phyloP scores from a whole-genome alignment of 305 asterid species.

The Fraxinus sp. region DNA sequence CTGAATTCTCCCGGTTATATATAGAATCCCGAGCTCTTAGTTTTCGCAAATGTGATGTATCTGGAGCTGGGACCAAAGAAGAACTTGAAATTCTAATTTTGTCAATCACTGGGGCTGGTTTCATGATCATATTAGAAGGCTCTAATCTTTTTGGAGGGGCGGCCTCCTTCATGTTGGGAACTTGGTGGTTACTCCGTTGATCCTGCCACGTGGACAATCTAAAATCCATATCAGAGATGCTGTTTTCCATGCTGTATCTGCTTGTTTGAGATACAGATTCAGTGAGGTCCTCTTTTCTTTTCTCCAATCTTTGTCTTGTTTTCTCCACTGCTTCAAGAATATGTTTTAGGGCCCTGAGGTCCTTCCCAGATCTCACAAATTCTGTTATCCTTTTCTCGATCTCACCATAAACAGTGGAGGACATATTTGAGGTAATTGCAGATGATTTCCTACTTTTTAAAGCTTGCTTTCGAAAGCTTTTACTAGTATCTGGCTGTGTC shows the following conservation, averaged over 20 bases:
- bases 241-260: slow-evolving; percentile 29
- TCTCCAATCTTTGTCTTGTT: slow-evolving; percentile 55
- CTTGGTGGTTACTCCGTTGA: slow-evolving; percentile 27
- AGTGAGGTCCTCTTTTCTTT: slow-evolving; percentile 39
- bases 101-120: slow-evolving; percentile 21
- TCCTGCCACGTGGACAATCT: slow-evolving; percentile 29
- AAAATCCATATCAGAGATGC: slow-evolving; percentile 25
- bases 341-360: slow-evolving; percentile 90
- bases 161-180: slow-evolving; percentile 39
- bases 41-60: slow-evolving; percentile 18
- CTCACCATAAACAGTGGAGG: slow-evolving; percentile 77
- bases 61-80: slow-evolving; percentile 11
- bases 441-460: slow-evolving; percentile 38
- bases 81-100: slow-evolving; percentile 20
- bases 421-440: slow-evolving; percentile 32
- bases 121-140: slow-evolving; percentile 39
- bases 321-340: slow-evolving; percentile 81
- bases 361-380: slow-evolving; percentile 74
- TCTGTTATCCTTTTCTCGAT: slow-evolving; percentile 79
- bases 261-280: slow-evolving; percentile 37
- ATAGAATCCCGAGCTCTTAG: slow-evolving; percentile 13
- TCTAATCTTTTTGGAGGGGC: slow-evolving; percentile 39
- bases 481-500: slow-evolving; percentile 55
- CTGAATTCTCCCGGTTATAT: slow-evolving; percentile 24
- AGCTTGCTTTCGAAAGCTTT: slow-evolving; percentile 43